phyloP scores from a whole-genome alignment of 2,329 filamentous ascomycete genomes.

The Bipolaris oryzae region DNA sequence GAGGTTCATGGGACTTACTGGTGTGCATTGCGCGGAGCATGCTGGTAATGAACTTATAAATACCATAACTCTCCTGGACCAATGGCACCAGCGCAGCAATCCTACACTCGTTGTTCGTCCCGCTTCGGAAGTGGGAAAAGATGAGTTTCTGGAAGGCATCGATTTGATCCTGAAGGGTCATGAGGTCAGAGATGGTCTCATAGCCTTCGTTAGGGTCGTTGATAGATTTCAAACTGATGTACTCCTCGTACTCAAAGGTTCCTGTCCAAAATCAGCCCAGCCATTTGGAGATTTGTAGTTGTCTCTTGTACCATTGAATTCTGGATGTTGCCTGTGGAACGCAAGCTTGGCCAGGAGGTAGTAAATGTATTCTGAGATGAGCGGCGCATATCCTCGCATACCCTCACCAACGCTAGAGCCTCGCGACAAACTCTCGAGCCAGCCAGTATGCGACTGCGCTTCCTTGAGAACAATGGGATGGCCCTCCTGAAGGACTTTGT shows the following conservation, averaged over 20 bases:
- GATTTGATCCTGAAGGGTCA: slow-evolving; percentile 97
- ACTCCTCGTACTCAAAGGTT: slow-evolving; percentile 98
- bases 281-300: neutral
- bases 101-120: slow-evolving; percentile 93
- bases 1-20: slow-evolving; percentile 61
- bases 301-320: slow-evolving; percentile 79
- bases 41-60: slow-evolving; percentile 99
- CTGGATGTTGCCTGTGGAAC: slow-evolving; percentile 96
- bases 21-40: slow-evolving; percentile 99
- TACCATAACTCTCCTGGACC: slow-evolving; percentile 97
- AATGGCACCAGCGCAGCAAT: slow-evolving; percentile 92
- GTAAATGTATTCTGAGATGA: slow-evolving; percentile 97
- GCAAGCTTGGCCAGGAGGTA: slow-evolving; percentile 91
- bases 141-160: slow-evolving; percentile 98
- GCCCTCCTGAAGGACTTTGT: slow-evolving; percentile 97
- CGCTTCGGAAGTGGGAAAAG: slow-evolving; percentile 92
- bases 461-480: slow-evolving; percentile 87
- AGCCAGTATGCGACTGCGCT: slow-evolving; percentile 83
- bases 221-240: slow-evolving; percentile 95
- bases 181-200: slow-evolving; percentile 95
- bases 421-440: slow-evolving; percentile 90
- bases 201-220: slow-evolving; percentile 98
- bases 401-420: slow-evolving; percentile 79
- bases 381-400: slow-evolving; percentile 81
- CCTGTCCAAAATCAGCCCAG: slow-evolving; percentile 49